A percentile compares a stretch with the other conserved stretches of the same genome.
These are phyloP conservation scores for Porphyrellus cyaneotinctus DNA, from an alignment of 768 basidiomycete genomes.

Conservation along the genomic window DNA sequence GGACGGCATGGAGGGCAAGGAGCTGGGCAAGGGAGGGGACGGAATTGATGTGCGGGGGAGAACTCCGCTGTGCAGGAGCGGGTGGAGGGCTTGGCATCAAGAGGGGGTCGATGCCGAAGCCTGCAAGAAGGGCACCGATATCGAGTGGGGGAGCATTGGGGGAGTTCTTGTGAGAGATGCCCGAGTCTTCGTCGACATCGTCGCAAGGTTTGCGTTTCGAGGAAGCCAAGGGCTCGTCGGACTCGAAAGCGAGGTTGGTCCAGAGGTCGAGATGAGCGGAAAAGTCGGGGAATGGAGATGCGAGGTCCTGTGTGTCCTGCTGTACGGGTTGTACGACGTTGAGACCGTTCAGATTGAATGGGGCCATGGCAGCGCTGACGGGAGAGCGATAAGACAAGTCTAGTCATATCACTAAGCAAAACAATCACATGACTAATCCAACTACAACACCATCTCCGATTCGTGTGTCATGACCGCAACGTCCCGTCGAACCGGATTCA, in stretches of 20 bases:
- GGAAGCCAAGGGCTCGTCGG: slow-evolving; percentile 57
- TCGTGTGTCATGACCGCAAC: slow-evolving; percentile 84
- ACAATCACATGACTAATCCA: slow-evolving; percentile 9
- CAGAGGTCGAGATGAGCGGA: slow-evolving; percentile 77
- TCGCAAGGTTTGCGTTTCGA: slow-evolving; percentile 33
- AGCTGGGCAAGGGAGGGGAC: slow-evolving; percentile 68
- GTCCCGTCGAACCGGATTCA: slow-evolving; percentile 72
- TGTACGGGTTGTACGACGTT: slow-evolving; percentile 67
- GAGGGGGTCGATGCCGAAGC: slow-evolving; percentile 44
- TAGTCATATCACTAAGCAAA: not conserved
- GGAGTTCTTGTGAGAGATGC: slow-evolving; percentile 34
- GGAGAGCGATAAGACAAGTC: slow-evolving; percentile 13
- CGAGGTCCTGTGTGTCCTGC: slow-evolving; percentile 48
- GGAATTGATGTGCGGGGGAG: slow-evolving; percentile 15
- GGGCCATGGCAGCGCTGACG: slow-evolving; percentile 44
- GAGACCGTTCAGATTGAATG: slow-evolving; percentile 70
- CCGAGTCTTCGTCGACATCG: slow-evolving; percentile 31
- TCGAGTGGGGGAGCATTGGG: slow-evolving; percentile 41
- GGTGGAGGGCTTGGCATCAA: slow-evolving; percentile 28
- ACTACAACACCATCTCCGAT: slow-evolving; percentile 51
- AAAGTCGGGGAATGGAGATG: slow-evolving; percentile 67
- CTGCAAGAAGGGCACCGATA: slow-evolving; percentile 34
- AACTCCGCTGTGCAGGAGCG: slow-evolving; percentile 26
- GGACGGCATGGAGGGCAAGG: slow-evolving; percentile 54
- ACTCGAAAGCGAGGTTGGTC: slow-evolving; percentile 78